Conservation (phyloP, 225 moss, liverwort and hornwort genomes). For the Pseudisothecium myosuroides region DNA sequence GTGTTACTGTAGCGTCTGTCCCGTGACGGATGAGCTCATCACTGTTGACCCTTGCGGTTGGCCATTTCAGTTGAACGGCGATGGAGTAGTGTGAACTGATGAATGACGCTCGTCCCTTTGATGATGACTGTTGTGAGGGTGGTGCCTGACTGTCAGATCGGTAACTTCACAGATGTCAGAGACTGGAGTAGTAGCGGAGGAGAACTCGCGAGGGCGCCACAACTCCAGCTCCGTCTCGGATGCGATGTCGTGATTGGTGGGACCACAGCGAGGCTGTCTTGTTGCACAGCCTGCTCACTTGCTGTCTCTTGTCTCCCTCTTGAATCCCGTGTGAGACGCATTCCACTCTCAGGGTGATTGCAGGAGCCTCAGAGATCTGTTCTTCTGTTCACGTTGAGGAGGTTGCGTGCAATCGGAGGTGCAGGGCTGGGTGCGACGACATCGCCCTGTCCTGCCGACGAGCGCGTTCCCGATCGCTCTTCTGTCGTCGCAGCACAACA, state of each 20-base stretch:
- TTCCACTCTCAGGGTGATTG: not conserved
- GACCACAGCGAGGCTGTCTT: not conserved
- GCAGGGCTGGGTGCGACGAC: not conserved
- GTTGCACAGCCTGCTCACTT: not conserved
- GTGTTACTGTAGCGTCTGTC: not conserved
- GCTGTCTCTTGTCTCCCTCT: not conserved
- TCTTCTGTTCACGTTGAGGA: not conserved
- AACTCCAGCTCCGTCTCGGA: not conserved
- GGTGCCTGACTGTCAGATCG: conserved; percentile 2
- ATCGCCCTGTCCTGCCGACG: not conserved
- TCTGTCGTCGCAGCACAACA: not conserved
- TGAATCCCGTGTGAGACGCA: not conserved
- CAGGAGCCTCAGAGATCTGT: not conserved
- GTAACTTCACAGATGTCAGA: not conserved
- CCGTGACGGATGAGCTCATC: not conserved
- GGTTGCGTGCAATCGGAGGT: not conserved
- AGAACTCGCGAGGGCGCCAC: not conserved
- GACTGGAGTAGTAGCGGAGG: not conserved
- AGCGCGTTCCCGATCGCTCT: not conserved
- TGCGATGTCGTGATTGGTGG: not conserved
- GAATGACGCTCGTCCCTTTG: not conserved
- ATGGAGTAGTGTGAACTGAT: not conserved
- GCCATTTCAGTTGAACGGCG: not conserved
- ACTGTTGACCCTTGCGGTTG: not conserved
- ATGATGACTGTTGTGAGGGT: not conserved